Evolutionary conservation across 1,139 yeast genomes (phyloP).

Genomic region (Protomyces lactucae-debilis): DNA sequence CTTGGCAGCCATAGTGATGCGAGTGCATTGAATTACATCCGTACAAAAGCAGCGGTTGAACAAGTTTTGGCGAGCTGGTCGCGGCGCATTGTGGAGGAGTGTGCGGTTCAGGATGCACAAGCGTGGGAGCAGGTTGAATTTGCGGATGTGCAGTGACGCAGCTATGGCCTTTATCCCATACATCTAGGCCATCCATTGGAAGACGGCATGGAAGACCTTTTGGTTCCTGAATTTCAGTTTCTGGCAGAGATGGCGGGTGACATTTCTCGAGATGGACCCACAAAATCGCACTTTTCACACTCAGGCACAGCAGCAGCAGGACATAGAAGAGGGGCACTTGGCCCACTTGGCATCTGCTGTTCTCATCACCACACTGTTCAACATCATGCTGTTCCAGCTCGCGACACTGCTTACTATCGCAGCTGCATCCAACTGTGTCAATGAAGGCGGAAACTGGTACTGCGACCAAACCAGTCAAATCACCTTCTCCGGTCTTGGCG

Average conservation of each 20-base stretch:
- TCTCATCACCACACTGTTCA: too few relatives aligned
- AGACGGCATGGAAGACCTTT: neutral
- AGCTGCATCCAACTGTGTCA: constrained; percentile 34
- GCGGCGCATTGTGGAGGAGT: neutral
- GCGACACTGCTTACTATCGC: constrained; percentile 2
- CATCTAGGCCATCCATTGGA: neutral
- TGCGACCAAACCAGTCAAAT: constrained; percentile 67
- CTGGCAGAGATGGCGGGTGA: neutral
- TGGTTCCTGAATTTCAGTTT: neutral
- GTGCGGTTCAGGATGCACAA: neutral
- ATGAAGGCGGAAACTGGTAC: constrained; percentile 34
- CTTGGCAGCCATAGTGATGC: neutral
- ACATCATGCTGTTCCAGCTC: neutral
- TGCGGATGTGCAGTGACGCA: neutral
- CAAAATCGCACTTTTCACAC: neutral
- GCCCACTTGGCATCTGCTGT: too few relatives aligned
- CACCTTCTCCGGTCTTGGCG: constrained; percentile 64
- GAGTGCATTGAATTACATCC: neutral
- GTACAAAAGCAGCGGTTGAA: neutral
- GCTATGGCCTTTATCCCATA: neutral
- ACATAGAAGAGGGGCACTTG: too few relatives aligned
- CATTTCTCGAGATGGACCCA: neutral
- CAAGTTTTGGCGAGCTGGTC: neutral
- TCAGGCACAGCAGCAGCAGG: too few relatives aligned
- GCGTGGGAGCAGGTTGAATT: neutral